Percentiles rank a stretch among this genome's conserved stretches.
Conservation (phyloP, 2,329 filamentous ascomycete species). For the Pestalotiopsis sp. region DNA sequence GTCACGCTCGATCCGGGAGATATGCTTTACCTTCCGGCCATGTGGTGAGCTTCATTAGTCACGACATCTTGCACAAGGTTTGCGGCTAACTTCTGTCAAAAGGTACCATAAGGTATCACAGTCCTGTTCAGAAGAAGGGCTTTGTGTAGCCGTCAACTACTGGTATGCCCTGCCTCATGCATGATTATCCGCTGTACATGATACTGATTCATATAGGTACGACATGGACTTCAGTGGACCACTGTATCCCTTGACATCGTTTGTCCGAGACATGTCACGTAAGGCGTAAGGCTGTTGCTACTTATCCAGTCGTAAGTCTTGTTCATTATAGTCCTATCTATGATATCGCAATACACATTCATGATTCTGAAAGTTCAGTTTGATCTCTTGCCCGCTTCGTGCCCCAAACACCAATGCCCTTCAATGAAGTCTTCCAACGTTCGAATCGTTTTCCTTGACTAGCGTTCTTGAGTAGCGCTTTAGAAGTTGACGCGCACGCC, state of each 20-base stretch:
- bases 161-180: constrained; percentile 53
- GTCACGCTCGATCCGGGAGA: constrained; percentile 73
- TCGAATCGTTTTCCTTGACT: background rate
- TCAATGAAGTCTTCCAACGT: background rate
- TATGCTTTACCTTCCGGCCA: constrained; percentile 79
- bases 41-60: constrained; percentile 63
- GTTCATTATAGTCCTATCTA: constrained; percentile 2
- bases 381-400: background rate
- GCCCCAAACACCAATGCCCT: constrained; percentile 7
- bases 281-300: background rate
- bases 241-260: constrained; percentile 63
- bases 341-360: background rate
- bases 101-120: constrained; percentile 82
- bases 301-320: constrained; percentile 7
- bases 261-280: constrained; percentile 45
- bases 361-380: background rate
- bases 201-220: constrained; percentile 54
- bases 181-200: background rate
- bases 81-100: background rate
- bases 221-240: constrained; percentile 76
- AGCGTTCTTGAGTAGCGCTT: background rate
- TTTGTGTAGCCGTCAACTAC: constrained; percentile 81
- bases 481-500: constrained; percentile 43
- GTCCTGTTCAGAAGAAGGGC: constrained; percentile 65
- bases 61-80: background rate